Percentiles rank a stretch among this genome's conserved stretches.
These are phyloP conservation scores for Parachlorella kessleri DNA, from an alignment of 139 green algal species.

Conservation along the genomic window DNA sequence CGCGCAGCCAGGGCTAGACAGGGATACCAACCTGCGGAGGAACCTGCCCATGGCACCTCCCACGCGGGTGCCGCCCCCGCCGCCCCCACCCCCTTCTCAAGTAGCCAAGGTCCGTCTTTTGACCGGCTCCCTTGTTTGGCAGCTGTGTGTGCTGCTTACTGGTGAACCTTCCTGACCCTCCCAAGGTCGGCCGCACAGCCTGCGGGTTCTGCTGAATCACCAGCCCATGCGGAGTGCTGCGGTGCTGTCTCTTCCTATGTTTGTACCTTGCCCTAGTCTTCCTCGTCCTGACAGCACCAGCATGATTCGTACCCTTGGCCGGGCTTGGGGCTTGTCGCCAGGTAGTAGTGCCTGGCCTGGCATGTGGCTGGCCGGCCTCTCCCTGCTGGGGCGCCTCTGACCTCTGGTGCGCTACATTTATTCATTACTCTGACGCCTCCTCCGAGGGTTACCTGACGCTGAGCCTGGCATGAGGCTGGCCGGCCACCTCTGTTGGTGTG, in stretches of 20 bases:
- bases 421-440: no score
- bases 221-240: not conserved
- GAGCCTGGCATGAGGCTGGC: no score
- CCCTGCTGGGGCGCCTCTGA: no score
- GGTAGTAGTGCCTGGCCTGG: no score
- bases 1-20: conserved; percentile 19
- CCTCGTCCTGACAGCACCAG: no score
- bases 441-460: no score
- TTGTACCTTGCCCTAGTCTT: no score
- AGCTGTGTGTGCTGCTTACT: not conserved
- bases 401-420: no score
- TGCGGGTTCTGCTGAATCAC: not conserved
- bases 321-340: no score
- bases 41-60: conserved; percentile 20
- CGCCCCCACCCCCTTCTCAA: conserved; percentile 26
- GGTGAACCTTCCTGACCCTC: not conserved
- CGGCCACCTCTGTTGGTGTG: not conserved
- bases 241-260: not conserved
- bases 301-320: no score
- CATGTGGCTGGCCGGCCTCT: no score
- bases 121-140: not conserved
- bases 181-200: not conserved
- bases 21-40: conserved; percentile 1
- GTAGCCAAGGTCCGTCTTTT: not conserved
- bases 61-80: not conserved